A percentile compares a stretch with the other conserved stretches of the same genome.
phyloP scores from a whole-genome alignment of 805 yeast species.

The Candida khao-thaluensis region DNA sequence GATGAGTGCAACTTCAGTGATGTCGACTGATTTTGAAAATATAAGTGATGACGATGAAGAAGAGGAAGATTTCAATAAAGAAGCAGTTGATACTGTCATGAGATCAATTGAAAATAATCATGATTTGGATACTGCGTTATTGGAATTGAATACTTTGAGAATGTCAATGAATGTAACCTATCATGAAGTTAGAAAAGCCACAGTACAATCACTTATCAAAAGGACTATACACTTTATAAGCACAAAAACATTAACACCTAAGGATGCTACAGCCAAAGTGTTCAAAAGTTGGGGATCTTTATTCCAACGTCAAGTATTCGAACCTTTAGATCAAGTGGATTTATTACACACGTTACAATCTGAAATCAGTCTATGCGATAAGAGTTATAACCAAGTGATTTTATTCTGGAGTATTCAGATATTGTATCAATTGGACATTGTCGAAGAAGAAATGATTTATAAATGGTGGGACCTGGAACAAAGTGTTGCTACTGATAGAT shows the following conservation, averaged over 20 bases:
- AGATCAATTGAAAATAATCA: constrained; percentile 92
- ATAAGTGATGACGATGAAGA: constrained; percentile 36
- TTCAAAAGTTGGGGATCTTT: constrained; percentile 80
- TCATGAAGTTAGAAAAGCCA: constrained; percentile 86
- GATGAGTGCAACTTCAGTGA: constrained; percentile 34
- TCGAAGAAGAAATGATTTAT: constrained; percentile 77
- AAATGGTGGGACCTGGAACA: constrained; percentile 71
- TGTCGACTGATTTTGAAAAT: constrained; percentile 49
- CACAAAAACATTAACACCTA: constrained; percentile 73
- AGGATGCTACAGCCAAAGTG: constrained; percentile 73
- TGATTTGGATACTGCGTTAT: constrained; percentile 85
- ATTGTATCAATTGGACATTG: constrained; percentile 77
- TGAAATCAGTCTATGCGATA: constrained; percentile 34
- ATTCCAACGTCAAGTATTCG: constrained; percentile 83
- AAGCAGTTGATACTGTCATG: constrained; percentile 91
- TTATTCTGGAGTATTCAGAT: constrained; percentile 53
- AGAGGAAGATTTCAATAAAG: constrained; percentile 78
- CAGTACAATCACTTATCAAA: constrained; percentile 66
- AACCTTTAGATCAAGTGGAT: constrained; percentile 73
- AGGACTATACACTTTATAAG: constrained; percentile 72
- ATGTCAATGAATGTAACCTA: constrained; percentile 97
- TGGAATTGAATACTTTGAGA: constrained; percentile 90
- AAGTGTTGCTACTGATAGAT: constrained; percentile 38
- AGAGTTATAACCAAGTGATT: constrained; percentile 48
- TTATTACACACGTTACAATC: constrained; percentile 53